A percentile compares a stretch with the other conserved stretches of the same genome.
phyloP scores from a whole-genome alignment of 2,329 filamentous ascomycete species.

The Epichloe gansuensis region DNA sequence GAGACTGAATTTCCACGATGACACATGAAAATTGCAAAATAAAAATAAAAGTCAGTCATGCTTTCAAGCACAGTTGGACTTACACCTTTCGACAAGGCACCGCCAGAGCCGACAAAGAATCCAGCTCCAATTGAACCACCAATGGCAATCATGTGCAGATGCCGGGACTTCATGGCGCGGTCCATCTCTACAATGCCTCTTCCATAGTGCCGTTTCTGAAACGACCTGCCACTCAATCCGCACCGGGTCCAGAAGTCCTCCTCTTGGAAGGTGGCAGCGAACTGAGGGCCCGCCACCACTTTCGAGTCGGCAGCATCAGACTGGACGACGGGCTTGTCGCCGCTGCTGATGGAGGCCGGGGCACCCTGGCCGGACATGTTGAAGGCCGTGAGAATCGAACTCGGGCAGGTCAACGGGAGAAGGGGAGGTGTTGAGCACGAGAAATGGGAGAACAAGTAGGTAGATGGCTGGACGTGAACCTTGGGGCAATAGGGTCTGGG shows the following conservation, averaged over 20 bases:
- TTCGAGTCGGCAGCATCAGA: constrained; percentile 3
- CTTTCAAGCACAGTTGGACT: constrained; percentile 9
- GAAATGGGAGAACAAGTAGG: no score
- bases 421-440: no score
- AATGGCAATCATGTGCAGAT: constrained; percentile 52
- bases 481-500: no score
- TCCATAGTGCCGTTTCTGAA: constrained; percentile 22
- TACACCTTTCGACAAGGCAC: constrained; percentile 39
- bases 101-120: constrained; percentile 50
- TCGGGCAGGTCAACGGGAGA: not conserved
- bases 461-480: no score
- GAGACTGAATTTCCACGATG: not conserved
- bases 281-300: constrained; percentile 3
- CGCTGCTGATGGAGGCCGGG: not conserved
- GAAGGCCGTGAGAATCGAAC: not conserved
- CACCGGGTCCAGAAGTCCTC: constrained; percentile 23
- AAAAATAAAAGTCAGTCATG: not conserved
- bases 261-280: constrained; percentile 12
- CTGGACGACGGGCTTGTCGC: constrained; percentile 5
- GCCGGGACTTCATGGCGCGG: constrained; percentile 40
- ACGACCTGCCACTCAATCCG: constrained; percentile 23
- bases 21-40: not conserved
- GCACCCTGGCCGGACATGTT: constrained; percentile 3
- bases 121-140: constrained; percentile 50
- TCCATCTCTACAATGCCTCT: constrained; percentile 25